Conservation (phyloP, 1,139 yeast species). For the Blastobotrys arbuscula region DNA sequence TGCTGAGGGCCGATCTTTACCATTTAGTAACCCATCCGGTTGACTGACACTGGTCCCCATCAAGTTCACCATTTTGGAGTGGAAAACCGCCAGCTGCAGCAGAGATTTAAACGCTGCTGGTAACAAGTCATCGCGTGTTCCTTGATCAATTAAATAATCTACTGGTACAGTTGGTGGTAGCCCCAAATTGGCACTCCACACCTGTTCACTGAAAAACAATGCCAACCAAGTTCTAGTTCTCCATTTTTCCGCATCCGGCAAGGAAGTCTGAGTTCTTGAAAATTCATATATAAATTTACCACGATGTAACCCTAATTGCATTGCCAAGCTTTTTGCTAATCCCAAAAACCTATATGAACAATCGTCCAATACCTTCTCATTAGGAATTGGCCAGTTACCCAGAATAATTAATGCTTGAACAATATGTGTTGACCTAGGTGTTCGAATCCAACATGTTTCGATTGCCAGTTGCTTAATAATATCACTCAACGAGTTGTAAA, state of each 20-base stretch:
- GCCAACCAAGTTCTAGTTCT: slow-evolving; percentile 91
- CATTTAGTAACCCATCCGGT: slow-evolving; percentile 87
- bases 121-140: slow-evolving; percentile 58
- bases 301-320: slow-evolving; percentile 88
- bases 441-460: slow-evolving; percentile 88
- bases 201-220: slow-evolving; percentile 80
- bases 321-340: slow-evolving; percentile 74
- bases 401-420: slow-evolving; percentile 81
- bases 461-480: slow-evolving; percentile 82
- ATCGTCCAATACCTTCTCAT: slow-evolving; percentile 88
- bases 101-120: slow-evolving; percentile 70
- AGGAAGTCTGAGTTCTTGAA: slow-evolving; percentile 79
- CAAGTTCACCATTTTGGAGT: slow-evolving; percentile 73
- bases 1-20: slow-evolving; percentile 75
- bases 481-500: slow-evolving; percentile 70
- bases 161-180: slow-evolving; percentile 83
- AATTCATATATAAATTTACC: slow-evolving; percentile 90
- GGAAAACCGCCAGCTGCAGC: slow-evolving; percentile 72
- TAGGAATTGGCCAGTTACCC: slow-evolving; percentile 90
- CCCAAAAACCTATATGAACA: slow-evolving; percentile 86
- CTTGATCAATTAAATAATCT: slow-evolving; percentile 75
- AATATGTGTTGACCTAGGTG: slow-evolving; percentile 91
- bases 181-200: slow-evolving; percentile 85
- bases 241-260: slow-evolving; percentile 93
- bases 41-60: slow-evolving; percentile 87